These are phyloP conservation scores for Lichina pygmaea DNA, from an alignment of 495 filamentous ascomycete genomes.

Conservation along the genomic window DNA sequence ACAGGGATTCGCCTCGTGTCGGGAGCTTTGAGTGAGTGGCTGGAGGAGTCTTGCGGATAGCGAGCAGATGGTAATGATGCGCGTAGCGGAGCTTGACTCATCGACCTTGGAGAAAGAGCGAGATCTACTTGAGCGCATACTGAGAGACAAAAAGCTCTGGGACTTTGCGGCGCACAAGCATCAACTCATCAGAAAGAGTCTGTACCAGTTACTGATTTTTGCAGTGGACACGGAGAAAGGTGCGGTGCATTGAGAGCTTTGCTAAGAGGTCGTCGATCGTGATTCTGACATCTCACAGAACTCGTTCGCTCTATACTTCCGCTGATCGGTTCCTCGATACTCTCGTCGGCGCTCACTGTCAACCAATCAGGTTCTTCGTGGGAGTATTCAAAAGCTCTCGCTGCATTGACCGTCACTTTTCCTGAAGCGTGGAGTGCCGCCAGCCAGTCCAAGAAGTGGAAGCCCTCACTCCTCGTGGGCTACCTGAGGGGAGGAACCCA, in stretches of 20 bases:
- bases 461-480: conserved; percentile 30
- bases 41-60: background rate
- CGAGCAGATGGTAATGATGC: background rate
- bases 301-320: conserved; percentile 23
- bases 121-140: conserved; percentile 22
- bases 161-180: conserved; percentile 39
- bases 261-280: background rate
- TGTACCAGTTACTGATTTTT: conserved; percentile 34
- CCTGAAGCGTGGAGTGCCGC: conserved; percentile 52
- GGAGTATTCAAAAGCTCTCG: conserved; percentile 36
- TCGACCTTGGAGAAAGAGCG: conserved; percentile 13
- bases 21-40: conserved; percentile 18
- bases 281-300: conserved; percentile 7
- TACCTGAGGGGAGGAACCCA: conserved; percentile 76
- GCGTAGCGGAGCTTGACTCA: conserved; percentile 5
- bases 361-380: conserved; percentile 45
- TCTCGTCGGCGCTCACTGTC: conserved; percentile 38
- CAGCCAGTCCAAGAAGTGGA: conserved; percentile 37
- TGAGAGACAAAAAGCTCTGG: conserved; percentile 49
- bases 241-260: background rate
- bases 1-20: conserved; percentile 29
- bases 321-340: conserved; percentile 31
- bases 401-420: conserved; percentile 27
- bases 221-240: conserved; percentile 26
- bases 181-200: conserved; percentile 5